A percentile compares a stretch with the other conserved stretches of the same genome.
Conservation (phyloP, 352 stramenopile genomes). For the Pythium grandisporangium region DNA sequence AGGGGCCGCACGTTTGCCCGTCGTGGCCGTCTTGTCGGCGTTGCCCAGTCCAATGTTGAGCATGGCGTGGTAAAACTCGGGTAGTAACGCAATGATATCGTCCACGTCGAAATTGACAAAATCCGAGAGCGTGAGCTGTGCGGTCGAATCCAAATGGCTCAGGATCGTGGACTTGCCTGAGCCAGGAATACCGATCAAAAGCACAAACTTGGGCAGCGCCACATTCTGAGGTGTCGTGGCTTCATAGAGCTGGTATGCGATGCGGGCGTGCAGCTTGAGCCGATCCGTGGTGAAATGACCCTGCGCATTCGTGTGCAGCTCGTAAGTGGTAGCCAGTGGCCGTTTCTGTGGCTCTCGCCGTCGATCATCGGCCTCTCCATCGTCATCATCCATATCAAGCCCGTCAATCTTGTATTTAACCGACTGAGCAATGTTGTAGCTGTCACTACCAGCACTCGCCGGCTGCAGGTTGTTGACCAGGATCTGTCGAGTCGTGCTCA, state of each 20-base stretch:
- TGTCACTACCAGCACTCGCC: no score
- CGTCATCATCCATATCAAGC: constrained; percentile 24
- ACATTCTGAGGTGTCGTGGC: constrained; percentile 44
- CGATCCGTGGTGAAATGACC: constrained; percentile 55
- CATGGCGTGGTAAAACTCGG: constrained; percentile 78
- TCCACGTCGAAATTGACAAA: constrained; percentile 83
- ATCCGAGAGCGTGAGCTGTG: constrained; percentile 55
- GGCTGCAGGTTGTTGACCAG: no score
- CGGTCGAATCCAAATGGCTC: constrained; percentile 59
- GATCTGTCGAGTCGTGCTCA: background rate
- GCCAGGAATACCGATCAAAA: constrained; percentile 57
- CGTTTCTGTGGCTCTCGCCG: constrained; percentile 14
- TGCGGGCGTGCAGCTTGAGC: constrained; percentile 57
- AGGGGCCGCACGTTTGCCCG: constrained; percentile 4
- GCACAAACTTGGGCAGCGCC: constrained; percentile 46
- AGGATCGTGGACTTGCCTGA: constrained; percentile 71
- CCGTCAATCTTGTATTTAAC: constrained; percentile 13
- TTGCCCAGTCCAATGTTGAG: constrained; percentile 75
- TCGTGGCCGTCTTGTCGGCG: constrained; percentile 14
- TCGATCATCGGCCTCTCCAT: constrained; percentile 29
- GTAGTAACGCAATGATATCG: constrained; percentile 67
- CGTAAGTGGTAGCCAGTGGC: constrained; percentile 29
- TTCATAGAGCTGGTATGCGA: constrained; percentile 63
- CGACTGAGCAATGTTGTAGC: no score
- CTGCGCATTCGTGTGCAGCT: constrained; percentile 47